Percentiles rank a stretch among this genome's conserved stretches.
phyloP scores from a whole-genome alignment of 768 basidiomycete species.

The Boletus tomentosulus region DNA sequence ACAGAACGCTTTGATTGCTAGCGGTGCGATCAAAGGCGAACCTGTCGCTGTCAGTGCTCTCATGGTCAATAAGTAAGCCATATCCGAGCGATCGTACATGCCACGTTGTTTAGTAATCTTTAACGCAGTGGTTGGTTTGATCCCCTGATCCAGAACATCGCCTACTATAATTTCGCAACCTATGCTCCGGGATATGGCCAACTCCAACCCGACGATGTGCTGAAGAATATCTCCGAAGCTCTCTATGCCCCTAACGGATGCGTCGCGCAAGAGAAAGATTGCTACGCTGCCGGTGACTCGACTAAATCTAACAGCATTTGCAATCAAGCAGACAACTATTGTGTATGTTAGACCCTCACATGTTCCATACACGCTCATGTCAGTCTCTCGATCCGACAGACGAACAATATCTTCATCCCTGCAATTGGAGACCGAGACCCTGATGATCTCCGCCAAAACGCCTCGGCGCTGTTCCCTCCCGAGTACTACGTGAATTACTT shows the following conservation, averaged over 20 bases:
- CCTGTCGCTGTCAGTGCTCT: constrained; percentile 53
- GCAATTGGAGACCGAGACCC: constrained; percentile 51
- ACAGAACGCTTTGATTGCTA: constrained; percentile 51
- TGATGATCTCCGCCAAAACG: constrained; percentile 56
- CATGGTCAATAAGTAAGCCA: constrained; percentile 57
- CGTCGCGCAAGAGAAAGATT: constrained; percentile 49
- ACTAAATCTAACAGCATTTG: constrained; percentile 48
- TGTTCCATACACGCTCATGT: not conserved
- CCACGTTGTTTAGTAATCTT: not conserved
- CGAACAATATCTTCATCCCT: constrained; percentile 44
- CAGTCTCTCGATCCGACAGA: constrained; percentile 25
- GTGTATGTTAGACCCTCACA: constrained; percentile 38
- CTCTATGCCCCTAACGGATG: constrained; percentile 51
- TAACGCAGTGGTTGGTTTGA: constrained; percentile 58
- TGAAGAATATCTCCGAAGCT: constrained; percentile 43
- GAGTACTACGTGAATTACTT: constrained; percentile 53
- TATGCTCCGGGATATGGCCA: constrained; percentile 66
- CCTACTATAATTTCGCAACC: constrained; percentile 57
- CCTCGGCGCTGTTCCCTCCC: constrained; percentile 51
- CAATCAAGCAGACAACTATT: constrained; percentile 47
- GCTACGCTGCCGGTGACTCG: constrained; percentile 51
- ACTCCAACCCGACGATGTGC: constrained; percentile 45
- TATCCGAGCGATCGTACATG: not conserved
- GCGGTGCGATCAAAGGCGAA: constrained; percentile 44
- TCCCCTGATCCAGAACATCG: constrained; percentile 59